Percentiles rank a stretch among this genome's conserved stretches.
phyloP scores from a whole-genome alignment of 2,329 filamentous ascomycete species.

The Aspergillus pseudotamarii region DNA sequence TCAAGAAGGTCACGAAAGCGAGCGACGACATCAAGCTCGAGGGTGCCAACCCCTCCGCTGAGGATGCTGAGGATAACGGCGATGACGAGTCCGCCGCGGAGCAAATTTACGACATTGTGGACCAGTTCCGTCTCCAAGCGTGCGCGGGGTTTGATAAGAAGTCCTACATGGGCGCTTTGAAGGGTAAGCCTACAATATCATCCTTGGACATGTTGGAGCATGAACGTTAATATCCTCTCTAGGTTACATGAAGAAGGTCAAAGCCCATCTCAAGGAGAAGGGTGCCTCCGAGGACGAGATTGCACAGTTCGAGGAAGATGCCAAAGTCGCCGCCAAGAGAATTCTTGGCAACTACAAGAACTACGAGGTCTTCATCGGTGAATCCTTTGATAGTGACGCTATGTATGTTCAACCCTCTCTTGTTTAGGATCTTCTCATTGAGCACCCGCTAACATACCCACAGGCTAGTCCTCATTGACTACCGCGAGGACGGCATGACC shows the following conservation, averaged over 20 bases:
- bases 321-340: conserved; percentile 76
- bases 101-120: conserved; percentile 85
- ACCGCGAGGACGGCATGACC: conserved; percentile 92
- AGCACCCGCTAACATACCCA: conserved; percentile 2
- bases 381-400: conserved; percentile 89
- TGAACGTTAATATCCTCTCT: conserved; percentile 5
- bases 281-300: conserved; percentile 67
- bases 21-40: conserved; percentile 63
- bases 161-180: conserved; percentile 63
- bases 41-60: conserved; percentile 95
- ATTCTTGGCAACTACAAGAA: conserved; percentile 90
- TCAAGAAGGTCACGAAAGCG: conserved; percentile 77
- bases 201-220: conserved; percentile 14
- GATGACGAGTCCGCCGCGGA: conserved; percentile 65
- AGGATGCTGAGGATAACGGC: conserved; percentile 72
- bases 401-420: conserved; percentile 66
- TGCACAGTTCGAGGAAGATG: conserved; percentile 77
- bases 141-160: conserved; percentile 57
- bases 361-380: conserved; percentile 91
- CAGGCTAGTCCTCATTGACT: conserved; percentile 91
- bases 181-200: conserved; percentile 61
- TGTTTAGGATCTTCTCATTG: not conserved
- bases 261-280: conserved; percentile 67
- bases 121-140: conserved; percentile 79
- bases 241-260: conserved; percentile 93